Conservation (phyloP, 192 early-diverging fungal genomes). For the Entophlyctis luteolus region DNA sequence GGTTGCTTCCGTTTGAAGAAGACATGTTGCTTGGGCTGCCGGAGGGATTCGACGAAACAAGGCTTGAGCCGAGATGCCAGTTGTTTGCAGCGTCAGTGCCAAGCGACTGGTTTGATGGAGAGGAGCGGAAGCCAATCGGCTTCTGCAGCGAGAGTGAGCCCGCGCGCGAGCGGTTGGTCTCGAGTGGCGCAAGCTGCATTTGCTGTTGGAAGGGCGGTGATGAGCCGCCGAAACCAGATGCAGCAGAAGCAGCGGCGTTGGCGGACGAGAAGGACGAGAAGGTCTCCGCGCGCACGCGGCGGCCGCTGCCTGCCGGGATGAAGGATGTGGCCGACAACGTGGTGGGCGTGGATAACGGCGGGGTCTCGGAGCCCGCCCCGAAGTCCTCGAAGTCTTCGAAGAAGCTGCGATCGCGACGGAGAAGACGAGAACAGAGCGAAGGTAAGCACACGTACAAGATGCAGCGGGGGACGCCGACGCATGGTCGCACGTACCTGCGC, state of each 20-base stretch:
- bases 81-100: background rate
- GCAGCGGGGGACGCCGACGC: too few relatives aligned
- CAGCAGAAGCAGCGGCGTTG: slow-evolving; percentile 24
- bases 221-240: background rate
- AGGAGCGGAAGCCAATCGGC: background rate
- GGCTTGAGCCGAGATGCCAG: background rate
- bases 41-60: background rate
- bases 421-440: too few relatives aligned
- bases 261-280: slow-evolving; percentile 45
- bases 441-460: too few relatives aligned
- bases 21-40: background rate
- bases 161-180: background rate
- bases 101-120: background rate
- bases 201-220: background rate
- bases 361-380: too few relatives aligned
- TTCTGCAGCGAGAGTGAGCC: slow-evolving; percentile 44
- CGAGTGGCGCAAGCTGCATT: background rate
- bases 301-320: too few relatives aligned
- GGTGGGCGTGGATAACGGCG: too few relatives aligned
- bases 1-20: background rate
- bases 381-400: too few relatives aligned
- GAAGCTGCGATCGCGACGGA: too few relatives aligned
- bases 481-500: too few relatives aligned
- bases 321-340: too few relatives aligned
- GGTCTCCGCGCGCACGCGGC: slow-evolving; percentile 42